phyloP scores from a whole-genome alignment of 106 monocot genomes.

The Gastrodia elata region DNA sequence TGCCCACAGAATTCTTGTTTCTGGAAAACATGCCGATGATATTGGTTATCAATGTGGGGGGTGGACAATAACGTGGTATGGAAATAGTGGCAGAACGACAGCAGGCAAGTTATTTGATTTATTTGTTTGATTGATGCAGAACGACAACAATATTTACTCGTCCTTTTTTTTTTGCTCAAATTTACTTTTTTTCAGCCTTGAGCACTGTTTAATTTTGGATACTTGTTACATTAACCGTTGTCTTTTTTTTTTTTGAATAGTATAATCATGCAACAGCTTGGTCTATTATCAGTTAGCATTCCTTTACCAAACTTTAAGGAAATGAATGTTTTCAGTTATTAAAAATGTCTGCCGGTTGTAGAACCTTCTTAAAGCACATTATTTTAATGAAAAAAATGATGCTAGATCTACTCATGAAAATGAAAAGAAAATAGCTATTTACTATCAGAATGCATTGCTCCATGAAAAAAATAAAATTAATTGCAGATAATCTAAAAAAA shows the following conservation, averaged over 20 bases:
- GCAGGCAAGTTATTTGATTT: conserved; percentile 24
- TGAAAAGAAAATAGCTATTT: too few species aligned
- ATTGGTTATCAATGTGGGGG: conserved; percentile 92
- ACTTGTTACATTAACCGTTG: not conserved
- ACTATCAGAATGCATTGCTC: too few species aligned
- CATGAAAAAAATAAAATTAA: too few species aligned
- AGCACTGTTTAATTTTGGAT: not conserved
- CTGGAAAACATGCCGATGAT: conserved; percentile 75
- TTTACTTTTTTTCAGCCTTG: not conserved
- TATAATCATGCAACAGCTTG: not conserved
- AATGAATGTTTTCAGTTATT: not conserved
- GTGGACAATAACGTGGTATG: conserved; percentile 79
- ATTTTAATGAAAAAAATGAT: too few species aligned
- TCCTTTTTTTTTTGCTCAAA: not conserved
- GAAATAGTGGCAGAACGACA: conserved; percentile 58
- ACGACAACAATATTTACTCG: too few species aligned
- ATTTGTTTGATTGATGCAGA: not conserved
- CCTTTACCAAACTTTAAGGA: not conserved
- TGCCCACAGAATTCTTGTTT: conserved; percentile 65
- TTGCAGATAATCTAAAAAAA: too few species aligned
- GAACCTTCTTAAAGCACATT: too few species aligned
- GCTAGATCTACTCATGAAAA: too few species aligned
- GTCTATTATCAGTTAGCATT: not conserved
- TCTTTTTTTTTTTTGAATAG: not conserved
- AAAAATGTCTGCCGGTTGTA: not conserved